Conservation (phyloP, 2,329 filamentous ascomycete genomes). For the Escovopsis sp. region DNA sequence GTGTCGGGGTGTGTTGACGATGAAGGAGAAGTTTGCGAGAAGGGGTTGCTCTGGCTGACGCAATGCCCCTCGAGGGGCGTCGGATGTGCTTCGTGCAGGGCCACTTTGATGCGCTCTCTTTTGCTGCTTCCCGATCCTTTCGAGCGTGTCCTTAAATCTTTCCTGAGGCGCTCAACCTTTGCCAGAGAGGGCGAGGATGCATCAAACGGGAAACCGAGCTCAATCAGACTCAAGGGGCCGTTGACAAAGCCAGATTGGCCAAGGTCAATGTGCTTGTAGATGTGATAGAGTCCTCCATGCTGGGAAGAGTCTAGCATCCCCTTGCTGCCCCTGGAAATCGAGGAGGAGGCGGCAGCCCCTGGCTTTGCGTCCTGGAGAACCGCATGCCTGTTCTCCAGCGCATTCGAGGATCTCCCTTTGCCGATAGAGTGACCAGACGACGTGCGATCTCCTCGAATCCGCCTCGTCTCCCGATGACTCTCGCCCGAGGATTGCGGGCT, state of each 20-base stretch:
- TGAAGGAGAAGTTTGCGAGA: too few species aligned
- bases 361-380: background rate
- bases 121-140: background rate
- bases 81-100: conserved; percentile 4
- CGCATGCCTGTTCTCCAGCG: background rate
- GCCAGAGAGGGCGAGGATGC: background rate
- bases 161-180: conserved; percentile 1
- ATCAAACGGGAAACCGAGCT: conserved; percentile 1
- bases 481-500: conserved; percentile 1
- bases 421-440: background rate
- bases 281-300: background rate
- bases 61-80: background rate
- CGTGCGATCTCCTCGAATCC: background rate
- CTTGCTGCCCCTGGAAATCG: background rate
- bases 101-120: conserved; percentile 5
- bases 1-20: too few species aligned
- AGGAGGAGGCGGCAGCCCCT: background rate
- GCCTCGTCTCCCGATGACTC: background rate
- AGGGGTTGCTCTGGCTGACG: background rate
- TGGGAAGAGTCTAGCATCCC: background rate
- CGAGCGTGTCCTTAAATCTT: background rate
- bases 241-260: background rate
- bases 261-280: conserved; percentile 2
- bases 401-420: background rate
- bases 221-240: conserved; percentile 2